Evolutionary conservation across 495 filamentous ascomycete genomes (phyloP), one percentile per base, ranked within the genome.

Genomic region (Aspergillus haitiensis): DNA sequence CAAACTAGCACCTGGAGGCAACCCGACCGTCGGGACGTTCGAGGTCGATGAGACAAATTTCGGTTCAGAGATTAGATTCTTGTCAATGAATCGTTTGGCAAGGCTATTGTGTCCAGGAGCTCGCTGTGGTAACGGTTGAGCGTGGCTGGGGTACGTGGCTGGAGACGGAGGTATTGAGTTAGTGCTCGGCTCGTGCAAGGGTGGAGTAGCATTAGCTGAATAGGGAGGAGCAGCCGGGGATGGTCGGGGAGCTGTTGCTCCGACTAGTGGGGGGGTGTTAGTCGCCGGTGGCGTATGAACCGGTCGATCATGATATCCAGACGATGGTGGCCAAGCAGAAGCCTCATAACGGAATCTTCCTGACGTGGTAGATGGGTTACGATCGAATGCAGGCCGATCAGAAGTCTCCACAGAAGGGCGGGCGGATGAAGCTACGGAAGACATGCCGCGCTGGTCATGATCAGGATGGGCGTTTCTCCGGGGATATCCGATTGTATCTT

Each of bases 31-130:
- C 4, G 86, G 84, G 13, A 94, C 82, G 45, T 86, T 86, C 9
- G 87, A 91, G 8, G 90, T 94, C 18, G 81, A 84, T 36, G 84
- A 89, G n/a, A 93, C 71, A 56, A 96, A 88, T 0, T 82, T 89
- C 0, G 92, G 92, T 62, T 94, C 92, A 3, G 90, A 93, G 40
- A 97, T 95, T 32, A 88, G 84, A 36, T 81, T 75, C 66, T 93
- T 92, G 64, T 84, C 86, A 49, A 94, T 76, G 0, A 82, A 76
- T 39, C 84, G 84, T 76, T 91, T 94, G 55, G 71, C 78, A 21
- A 75, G 71, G 55, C 61, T 57, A 42, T 52, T 55, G 52, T 64
- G 53, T 6, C 72, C 67, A n/a, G 69, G 65, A 21, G 69, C 63
- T 15, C 71, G 70, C 59, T 77, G 68, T 21, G 71, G 64, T 18